Conservation (phyloP, 345 rosid species). For the Reutealis trisperma region DNA sequence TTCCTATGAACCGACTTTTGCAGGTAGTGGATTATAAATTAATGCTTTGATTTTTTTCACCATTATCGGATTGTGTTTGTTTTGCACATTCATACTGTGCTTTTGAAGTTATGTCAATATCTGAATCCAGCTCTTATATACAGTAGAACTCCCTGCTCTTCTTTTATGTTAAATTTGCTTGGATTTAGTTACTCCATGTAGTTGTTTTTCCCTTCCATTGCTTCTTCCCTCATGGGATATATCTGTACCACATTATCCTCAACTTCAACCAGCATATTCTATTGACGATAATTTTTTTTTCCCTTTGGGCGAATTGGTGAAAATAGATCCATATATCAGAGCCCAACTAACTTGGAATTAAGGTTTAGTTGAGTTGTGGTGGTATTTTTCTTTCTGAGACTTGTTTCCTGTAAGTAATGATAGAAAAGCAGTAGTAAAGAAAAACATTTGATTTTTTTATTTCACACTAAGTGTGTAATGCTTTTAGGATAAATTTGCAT, state of each 20-base stretch:
- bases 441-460: not conserved
- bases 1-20: conserved; percentile 96
- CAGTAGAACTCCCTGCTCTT: not conserved
- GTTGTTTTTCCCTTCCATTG: not conserved
- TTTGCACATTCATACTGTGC: not conserved
- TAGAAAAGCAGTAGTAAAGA: not conserved
- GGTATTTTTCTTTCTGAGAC: not conserved
- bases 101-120: not conserved
- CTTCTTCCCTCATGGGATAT: not conserved
- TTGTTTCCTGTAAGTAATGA: not conserved
- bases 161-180: not conserved
- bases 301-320: not conserved
- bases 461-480: not conserved
- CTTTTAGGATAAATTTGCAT: not conserved
- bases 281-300: not conserved
- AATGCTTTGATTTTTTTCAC: conserved; percentile 15
- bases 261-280: not conserved
- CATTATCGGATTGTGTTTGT: conserved; percentile 1
- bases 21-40: conserved; percentile 53
- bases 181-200: not conserved
- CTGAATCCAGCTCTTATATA: not conserved
- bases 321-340: no score
- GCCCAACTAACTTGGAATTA: no score
- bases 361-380: no score
- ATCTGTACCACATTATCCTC: not conserved